A percentile compares a stretch with the other conserved stretches of the same genome.
These are phyloP conservation scores for Allomyces macrogynus DNA, from an alignment of 192 early-diverging fungal species.

Conservation along the genomic window DNA sequence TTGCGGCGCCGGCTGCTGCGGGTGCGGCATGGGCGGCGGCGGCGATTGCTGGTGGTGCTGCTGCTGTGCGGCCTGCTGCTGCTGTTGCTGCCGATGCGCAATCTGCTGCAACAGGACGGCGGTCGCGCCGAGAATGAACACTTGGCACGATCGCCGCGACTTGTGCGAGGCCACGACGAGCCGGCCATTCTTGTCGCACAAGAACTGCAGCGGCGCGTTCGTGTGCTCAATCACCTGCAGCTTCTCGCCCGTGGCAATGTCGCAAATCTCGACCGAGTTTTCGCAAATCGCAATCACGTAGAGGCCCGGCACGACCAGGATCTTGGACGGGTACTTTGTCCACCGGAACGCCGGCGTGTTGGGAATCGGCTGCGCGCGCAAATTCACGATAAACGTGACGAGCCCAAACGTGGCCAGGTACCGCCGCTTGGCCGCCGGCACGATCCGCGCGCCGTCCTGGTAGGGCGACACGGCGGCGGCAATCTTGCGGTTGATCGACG, in stretches of 20 bases:
- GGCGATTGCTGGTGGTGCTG: too few relatives aligned
- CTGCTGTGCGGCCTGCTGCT: background rate
- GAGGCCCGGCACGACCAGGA: constrained; percentile 2
- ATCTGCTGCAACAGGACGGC: background rate
- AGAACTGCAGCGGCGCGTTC: background rate
- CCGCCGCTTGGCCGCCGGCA: background rate
- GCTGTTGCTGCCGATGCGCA: background rate
- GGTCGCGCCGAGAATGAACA: background rate
- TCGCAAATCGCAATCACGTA: constrained; percentile 6
- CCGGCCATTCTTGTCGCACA: constrained; percentile 1
- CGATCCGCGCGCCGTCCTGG: constrained; percentile 2
- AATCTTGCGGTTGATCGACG: constrained; percentile 31
- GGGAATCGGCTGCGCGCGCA: constrained; percentile 1
- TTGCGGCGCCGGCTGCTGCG: too few relatives aligned
- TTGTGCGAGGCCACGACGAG: background rate
- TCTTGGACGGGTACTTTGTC: constrained; percentile 1
- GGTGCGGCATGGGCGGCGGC: too few relatives aligned
- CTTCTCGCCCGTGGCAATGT: constrained; percentile 6
- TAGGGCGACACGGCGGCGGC: constrained; percentile 17
- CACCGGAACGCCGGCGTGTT: constrained; percentile 5
- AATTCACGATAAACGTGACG: constrained; percentile 5
- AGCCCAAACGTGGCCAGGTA: constrained; percentile 6
- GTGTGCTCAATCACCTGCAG: constrained; percentile 5
- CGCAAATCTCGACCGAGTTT: constrained; percentile 7
- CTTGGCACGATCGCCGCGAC: background rate